These are phyloP conservation scores for Neofusicoccum parvum DNA, from an alignment of 2,329 filamentous ascomycete genomes.

Conservation along the genomic window DNA sequence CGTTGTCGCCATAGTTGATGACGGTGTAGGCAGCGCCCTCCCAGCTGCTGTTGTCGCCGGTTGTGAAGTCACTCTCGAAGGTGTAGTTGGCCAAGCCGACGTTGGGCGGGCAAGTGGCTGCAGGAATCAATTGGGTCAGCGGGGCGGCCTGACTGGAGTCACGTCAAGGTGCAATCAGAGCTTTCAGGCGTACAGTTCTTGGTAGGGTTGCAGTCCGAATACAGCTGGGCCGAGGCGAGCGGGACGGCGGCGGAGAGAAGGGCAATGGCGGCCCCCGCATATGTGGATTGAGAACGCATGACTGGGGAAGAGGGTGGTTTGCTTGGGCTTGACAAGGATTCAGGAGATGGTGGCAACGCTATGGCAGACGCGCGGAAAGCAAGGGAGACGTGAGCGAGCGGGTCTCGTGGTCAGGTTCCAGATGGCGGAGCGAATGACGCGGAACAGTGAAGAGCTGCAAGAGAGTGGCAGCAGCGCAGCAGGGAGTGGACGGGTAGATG, in stretches of 20 bases:
- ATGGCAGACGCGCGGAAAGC: neutral
- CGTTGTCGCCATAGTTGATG: constrained; percentile 61
- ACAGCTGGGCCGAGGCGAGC: constrained; percentile 63
- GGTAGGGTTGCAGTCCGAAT: constrained; percentile 72
- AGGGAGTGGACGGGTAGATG: constrained; percentile 3
- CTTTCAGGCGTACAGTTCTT: constrained; percentile 57
- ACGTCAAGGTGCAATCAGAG: neutral
- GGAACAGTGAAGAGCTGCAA: neutral
- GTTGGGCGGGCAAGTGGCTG: constrained; percentile 46
- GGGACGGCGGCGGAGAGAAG: constrained; percentile 6
- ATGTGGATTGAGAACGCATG: constrained; percentile 10
- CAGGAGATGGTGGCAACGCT: constrained; percentile 3
- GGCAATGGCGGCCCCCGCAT: constrained; percentile 9
- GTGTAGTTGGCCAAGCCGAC: constrained; percentile 49
- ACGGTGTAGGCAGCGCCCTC: constrained; percentile 62
- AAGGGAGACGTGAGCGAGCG: constrained; percentile 17
- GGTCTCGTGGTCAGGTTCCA: constrained; percentile 4
- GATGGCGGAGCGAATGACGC: neutral
- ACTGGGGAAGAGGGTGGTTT: neutral
- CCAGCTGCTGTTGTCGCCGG: constrained; percentile 54
- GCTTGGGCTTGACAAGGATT: constrained; percentile 8
- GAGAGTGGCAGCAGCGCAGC: constrained; percentile 4
- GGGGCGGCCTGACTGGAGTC: neutral
- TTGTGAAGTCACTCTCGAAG: constrained; percentile 51
- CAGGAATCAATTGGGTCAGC: neutral